Evolutionary conservation across 768 basidiomycete genomes (phyloP).

Genomic region (Pleurotus sapidus): DNA sequence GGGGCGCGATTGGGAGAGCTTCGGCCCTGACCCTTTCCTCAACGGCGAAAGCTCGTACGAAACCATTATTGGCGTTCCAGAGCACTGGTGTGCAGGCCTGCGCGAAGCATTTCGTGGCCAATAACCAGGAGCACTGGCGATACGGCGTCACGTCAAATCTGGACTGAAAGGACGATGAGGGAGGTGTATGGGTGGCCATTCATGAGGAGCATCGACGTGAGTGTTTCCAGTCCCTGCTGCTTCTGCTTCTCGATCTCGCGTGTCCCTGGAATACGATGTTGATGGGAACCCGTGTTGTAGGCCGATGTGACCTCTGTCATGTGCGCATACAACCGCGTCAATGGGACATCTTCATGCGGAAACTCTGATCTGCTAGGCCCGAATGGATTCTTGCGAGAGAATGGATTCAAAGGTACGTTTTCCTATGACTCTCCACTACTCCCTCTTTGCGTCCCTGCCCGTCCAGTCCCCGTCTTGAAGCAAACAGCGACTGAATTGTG

Average conservation of each 20-base stretch:
- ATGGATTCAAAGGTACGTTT: slow-evolving; percentile 39
- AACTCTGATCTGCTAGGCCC: slow-evolving; percentile 47
- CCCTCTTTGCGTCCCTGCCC: too few relatives aligned
- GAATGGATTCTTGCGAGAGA: slow-evolving; percentile 31
- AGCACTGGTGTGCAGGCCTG: slow-evolving; percentile 47
- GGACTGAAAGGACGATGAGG: slow-evolving; percentile 55
- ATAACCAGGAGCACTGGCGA: slow-evolving; percentile 52
- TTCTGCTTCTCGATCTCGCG: background rate
- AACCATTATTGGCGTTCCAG: slow-evolving; percentile 48
- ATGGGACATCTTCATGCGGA: slow-evolving; percentile 64
- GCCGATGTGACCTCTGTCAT: slow-evolving; percentile 50
- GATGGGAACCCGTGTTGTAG: slow-evolving; percentile 15
- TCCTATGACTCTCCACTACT: background rate
- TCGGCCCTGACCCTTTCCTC: slow-evolving; percentile 50
- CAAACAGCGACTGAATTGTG: background rate
- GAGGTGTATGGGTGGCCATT: slow-evolving; percentile 54
- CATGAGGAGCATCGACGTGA: slow-evolving; percentile 44
- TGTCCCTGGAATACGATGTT: background rate
- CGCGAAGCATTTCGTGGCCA: slow-evolving; percentile 20
- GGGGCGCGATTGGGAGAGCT: slow-evolving; percentile 50
- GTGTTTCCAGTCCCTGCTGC: background rate
- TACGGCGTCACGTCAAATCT: slow-evolving; percentile 42
- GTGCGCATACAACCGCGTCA: slow-evolving; percentile 54
- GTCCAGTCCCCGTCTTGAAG: too few relatives aligned
- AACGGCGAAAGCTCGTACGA: slow-evolving; percentile 53